A percentile compares a stretch with the other conserved stretches of the same genome.
Conservation (phyloP, 2,329 filamentous ascomycete species). For the Fusarium sp. region DNA sequence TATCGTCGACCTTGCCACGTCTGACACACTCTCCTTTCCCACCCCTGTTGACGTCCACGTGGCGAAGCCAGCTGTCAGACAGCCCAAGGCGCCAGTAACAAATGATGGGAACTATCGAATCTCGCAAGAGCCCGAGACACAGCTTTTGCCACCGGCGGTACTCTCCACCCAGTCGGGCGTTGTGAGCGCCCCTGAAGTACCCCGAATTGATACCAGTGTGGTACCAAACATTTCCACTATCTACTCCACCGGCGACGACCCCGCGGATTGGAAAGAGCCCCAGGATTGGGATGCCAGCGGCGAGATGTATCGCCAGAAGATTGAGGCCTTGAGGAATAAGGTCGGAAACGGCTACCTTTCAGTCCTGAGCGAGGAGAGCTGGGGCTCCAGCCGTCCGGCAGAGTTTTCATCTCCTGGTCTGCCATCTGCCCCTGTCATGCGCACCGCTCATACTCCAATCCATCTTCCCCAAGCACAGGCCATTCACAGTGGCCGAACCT, state of each 20-base stretch:
- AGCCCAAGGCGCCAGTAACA: slow-evolving; percentile 35
- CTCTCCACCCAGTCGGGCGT: slow-evolving; percentile 48
- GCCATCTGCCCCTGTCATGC: slow-evolving; percentile 44
- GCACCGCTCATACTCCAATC: slow-evolving; percentile 47
- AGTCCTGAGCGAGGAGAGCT: slow-evolving; percentile 82
- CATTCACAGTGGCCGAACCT: slow-evolving; percentile 65
- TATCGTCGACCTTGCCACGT: slow-evolving; percentile 73
- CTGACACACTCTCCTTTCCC: slow-evolving; percentile 52
- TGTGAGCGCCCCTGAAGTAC: slow-evolving; percentile 39
- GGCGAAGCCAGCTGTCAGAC: slow-evolving; percentile 29
- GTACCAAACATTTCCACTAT: slow-evolving; percentile 33
- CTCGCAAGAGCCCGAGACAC: slow-evolving; percentile 56
- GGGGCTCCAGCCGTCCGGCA: slow-evolving; percentile 53
- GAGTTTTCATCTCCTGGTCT: slow-evolving; percentile 41
- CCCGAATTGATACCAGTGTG: slow-evolving; percentile 42
- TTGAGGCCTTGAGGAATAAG: slow-evolving; percentile 86
- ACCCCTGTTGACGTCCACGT: slow-evolving; percentile 46
- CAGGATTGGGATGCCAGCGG: slow-evolving; percentile 76
- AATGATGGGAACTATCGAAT: slow-evolving; percentile 58
- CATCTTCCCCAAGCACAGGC: slow-evolving; percentile 56
- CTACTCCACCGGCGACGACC: slow-evolving; percentile 27
- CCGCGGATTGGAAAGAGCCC: slow-evolving; percentile 54
- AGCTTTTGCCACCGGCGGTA: slow-evolving; percentile 47
- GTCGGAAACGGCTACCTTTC: slow-evolving; percentile 90
- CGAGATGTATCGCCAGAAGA: slow-evolving; percentile 87